These are phyloP conservation scores for Pseudohalonectria lignicola DNA, from an alignment of 2,329 filamentous ascomycete genomes.

Conservation along the genomic window DNA sequence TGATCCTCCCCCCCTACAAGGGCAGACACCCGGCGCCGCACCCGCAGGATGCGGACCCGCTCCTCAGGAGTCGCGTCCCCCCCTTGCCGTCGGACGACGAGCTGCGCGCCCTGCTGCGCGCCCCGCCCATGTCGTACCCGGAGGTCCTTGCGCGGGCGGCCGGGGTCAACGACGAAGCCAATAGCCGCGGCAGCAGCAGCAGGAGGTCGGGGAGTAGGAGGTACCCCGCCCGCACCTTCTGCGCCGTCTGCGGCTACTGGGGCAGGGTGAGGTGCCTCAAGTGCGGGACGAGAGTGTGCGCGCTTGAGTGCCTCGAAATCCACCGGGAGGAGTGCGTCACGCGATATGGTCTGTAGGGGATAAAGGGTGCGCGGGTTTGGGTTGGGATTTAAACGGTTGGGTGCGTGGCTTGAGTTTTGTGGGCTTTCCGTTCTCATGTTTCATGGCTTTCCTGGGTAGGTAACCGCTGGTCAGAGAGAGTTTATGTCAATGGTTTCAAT, in stretches of 20 bases:
- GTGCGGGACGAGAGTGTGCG: slow-evolving; percentile 70
- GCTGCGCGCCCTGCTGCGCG: slow-evolving; percentile 51
- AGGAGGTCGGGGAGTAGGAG: slow-evolving; percentile 6
- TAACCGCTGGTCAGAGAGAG: too few relatives aligned
- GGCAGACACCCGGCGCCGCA: slow-evolving; percentile 24
- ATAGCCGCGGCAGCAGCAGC: slow-evolving; percentile 14
- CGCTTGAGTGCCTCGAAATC: slow-evolving; percentile 59
- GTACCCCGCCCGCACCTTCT: slow-evolving; percentile 56
- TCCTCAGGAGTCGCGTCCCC: slow-evolving; percentile 49
- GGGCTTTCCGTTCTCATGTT: too few relatives aligned
- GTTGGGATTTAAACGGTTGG: too few relatives aligned
- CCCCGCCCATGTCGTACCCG: slow-evolving; percentile 56
- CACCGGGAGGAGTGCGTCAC: slow-evolving; percentile 64
- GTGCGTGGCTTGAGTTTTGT: too few relatives aligned
- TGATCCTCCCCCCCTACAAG: slow-evolving; percentile 22
- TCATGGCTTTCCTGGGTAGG: too few relatives aligned
- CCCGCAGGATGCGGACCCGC: slow-evolving; percentile 40
- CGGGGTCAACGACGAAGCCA: slow-evolving; percentile 18
- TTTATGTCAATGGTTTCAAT: too few relatives aligned
- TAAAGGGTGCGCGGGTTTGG: too few relatives aligned
- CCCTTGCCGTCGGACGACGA: slow-evolving; percentile 46
- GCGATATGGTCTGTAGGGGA: slow-evolving; percentile 40
- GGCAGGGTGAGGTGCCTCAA: slow-evolving; percentile 65
- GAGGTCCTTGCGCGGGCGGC: slow-evolving; percentile 28
- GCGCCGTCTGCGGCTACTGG: slow-evolving; percentile 76